Conservation (phyloP, 2,329 filamentous ascomycete species). For the Hypoxylon sp. region DNA sequence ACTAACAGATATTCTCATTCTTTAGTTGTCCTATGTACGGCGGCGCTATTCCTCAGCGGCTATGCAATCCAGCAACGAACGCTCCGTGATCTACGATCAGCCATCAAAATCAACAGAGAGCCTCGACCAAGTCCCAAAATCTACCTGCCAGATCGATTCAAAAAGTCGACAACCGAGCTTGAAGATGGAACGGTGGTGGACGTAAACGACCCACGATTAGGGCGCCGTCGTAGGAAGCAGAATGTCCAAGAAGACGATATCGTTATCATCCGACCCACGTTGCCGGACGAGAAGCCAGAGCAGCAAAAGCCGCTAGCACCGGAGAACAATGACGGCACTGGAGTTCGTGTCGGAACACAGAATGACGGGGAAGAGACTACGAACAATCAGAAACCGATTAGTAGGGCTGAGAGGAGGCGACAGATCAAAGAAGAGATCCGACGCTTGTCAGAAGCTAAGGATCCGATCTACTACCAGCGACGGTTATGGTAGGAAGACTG, state of each 20-base stretch:
- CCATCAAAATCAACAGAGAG: slow-evolving; percentile 70
- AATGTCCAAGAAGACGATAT: slow-evolving; percentile 47
- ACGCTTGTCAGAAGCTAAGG: slow-evolving; percentile 62
- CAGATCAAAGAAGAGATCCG: slow-evolving; percentile 72
- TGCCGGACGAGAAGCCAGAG: slow-evolving; percentile 47
- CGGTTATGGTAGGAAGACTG: slow-evolving; percentile 63
- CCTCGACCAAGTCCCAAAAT: slow-evolving; percentile 64
- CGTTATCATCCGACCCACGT: slow-evolving; percentile 58
- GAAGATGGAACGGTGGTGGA: slow-evolving; percentile 63
- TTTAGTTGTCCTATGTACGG: slow-evolving; percentile 81
- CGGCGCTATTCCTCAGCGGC: slow-evolving; percentile 87
- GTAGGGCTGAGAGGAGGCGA: slow-evolving; percentile 67
- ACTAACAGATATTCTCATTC: slow-evolving; percentile 18
- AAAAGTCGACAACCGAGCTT: slow-evolving; percentile 62
- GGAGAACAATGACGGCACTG: slow-evolving; percentile 26
- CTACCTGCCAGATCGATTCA: slow-evolving; percentile 67
- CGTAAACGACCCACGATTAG: slow-evolving; percentile 56
- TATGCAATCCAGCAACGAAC: slow-evolving; percentile 91
- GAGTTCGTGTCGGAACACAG: slow-evolving; percentile 26
- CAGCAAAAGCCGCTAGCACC: slow-evolving; percentile 31
- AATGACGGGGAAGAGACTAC: slow-evolving; percentile 53
- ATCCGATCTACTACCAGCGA: slow-evolving; percentile 68
- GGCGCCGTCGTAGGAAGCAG: slow-evolving; percentile 16
- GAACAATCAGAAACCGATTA: slow-evolving; percentile 64
- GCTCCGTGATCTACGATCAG: slow-evolving; percentile 80